Base-by-base conservation (phyloP, 2,329 filamentous ascomycete genomes). In the Aspergillus fischeri region DNA sequence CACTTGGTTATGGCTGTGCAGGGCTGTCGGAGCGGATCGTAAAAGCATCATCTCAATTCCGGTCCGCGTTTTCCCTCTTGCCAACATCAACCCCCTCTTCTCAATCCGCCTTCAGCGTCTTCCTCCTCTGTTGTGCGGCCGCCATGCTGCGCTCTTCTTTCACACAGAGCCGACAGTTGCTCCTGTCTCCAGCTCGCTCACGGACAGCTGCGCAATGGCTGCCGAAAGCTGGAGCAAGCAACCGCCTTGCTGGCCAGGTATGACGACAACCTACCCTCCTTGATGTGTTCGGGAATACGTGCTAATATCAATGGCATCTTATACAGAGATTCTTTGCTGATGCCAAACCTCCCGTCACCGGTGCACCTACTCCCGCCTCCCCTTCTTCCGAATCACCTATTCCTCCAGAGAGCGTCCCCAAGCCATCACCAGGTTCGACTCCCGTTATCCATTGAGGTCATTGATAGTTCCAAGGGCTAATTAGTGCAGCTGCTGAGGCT, bases 111-210 rank as follows among this genome's bases (percentile, higher is more conserved):
- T 59, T 61, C 64, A 62, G 61, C 64, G 64, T 62, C 61, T 59
- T 63, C 58, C 58, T 65, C 65, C 66, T 65, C 65, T 66, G 70
- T 68, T 69, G 71, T 72, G 73, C 75, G 75, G 79, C 78, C 76
- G 78, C 69, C 67, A 83, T 83, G 81, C 78, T 83, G 79, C 81
- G 81, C 74, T 78, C 77, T 67, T 80, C 80, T 68, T 74, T 83
- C 73, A 69, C 73, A 63, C 73, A 78, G 63, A 73, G 78, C 70
- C 80, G 76, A 63, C 72, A 73, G 65, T 63, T 76, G 63, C 69
- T 76, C 69, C 69, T 72, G 57, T 70, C 70, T 61, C 66, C 73
- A 56, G 66, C 69, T 70, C 73, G 70, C 61, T 70, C 72, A 62
- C 68, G 69, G 55, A 64, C 67, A 51, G 65, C 67, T 25, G 63